Evolutionary conservation across 768 basidiomycete genomes (phyloP).

Genomic region (Suillus americanus): DNA sequence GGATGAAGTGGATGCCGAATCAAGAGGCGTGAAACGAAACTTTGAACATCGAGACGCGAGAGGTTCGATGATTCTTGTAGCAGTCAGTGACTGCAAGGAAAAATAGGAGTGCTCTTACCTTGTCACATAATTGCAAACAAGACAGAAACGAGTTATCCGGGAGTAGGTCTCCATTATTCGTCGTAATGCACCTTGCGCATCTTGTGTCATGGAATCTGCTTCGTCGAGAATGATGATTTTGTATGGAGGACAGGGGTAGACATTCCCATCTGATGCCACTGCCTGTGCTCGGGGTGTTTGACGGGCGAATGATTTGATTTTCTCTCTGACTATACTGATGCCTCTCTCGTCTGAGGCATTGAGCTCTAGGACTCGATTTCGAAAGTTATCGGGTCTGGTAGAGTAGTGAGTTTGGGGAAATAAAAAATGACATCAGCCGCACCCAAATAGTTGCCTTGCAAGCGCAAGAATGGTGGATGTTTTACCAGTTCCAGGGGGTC

Average conservation of each 20-base stretch:
- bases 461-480: slow-evolving; percentile 97
- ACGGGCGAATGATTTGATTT: slow-evolving; percentile 97
- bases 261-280: slow-evolving; percentile 71
- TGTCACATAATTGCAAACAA: slow-evolving; percentile 99
- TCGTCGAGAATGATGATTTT: slow-evolving; percentile 99
- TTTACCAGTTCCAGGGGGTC: slow-evolving; percentile 98
- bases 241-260: slow-evolving; percentile 95
- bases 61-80: slow-evolving; percentile 90
- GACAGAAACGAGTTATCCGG: slow-evolving; percentile 93
- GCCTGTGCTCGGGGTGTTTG: slow-evolving; percentile 85
- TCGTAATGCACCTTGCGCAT: slow-evolving; percentile 93
- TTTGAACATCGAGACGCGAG: slow-evolving; percentile 98
- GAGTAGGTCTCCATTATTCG: slow-evolving; percentile 99
- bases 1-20: slow-evolving; percentile 67
- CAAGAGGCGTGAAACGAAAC: slow-evolving; percentile 95
- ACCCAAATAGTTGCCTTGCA: slow-evolving; percentile 94
- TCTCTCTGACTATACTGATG: slow-evolving; percentile 94
- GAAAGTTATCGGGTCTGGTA: slow-evolving; percentile 90
- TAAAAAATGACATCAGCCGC: slow-evolving; percentile 21
- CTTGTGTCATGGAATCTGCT: slow-evolving; percentile 99
- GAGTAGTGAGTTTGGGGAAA: slow-evolving; percentile 1
- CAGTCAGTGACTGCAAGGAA: slow-evolving; percentile 2
- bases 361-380: slow-evolving; percentile 89
- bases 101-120: slow-evolving; percentile 53
- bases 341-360: slow-evolving; percentile 99